phyloP scores from a whole-genome alignment of 2,329 filamentous ascomycete genomes.

The Zymoseptoria crescenta region DNA sequence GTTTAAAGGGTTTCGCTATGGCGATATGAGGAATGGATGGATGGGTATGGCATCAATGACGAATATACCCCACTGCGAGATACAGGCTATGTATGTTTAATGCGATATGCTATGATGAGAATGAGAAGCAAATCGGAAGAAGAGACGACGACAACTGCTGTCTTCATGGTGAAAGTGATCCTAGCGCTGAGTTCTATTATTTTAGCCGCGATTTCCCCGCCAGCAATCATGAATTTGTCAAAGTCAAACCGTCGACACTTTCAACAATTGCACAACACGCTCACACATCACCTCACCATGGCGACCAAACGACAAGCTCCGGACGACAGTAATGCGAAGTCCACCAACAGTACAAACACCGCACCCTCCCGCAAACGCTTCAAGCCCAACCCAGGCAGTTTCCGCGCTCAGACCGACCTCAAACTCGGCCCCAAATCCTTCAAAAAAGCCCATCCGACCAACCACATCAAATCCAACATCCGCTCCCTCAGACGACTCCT shows the following conservation, averaged over 20 bases:
- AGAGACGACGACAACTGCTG: background rate
- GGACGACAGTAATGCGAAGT: background rate
- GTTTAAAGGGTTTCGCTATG: background rate
- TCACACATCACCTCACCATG: conserved; percentile 6
- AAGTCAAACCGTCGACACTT: background rate
- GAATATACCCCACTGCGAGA: background rate
- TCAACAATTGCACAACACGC: background rate
- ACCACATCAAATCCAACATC: conserved; percentile 62
- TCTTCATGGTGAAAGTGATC: background rate
- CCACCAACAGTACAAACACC: conserved; percentile 1
- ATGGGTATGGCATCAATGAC: background rate
- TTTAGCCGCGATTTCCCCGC: background rate
- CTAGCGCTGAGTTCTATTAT: background rate
- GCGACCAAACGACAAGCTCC: conserved; percentile 18
- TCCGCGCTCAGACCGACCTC: conserved; percentile 6
- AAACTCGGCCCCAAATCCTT: conserved; percentile 19
- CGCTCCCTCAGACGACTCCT: conserved; percentile 62
- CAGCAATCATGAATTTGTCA: background rate
- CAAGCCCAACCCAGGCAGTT: conserved; percentile 8
- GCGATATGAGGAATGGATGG: background rate
- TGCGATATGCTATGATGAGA: background rate
- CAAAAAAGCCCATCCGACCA: conserved; percentile 37
- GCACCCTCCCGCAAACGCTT: conserved; percentile 9
- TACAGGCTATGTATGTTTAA: background rate
- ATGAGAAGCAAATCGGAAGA: background rate